These are phyloP conservation scores for Bonia amplexicaulis DNA, from an alignment of 176 grass and related monocot species.

Conservation along the genomic window DNA sequence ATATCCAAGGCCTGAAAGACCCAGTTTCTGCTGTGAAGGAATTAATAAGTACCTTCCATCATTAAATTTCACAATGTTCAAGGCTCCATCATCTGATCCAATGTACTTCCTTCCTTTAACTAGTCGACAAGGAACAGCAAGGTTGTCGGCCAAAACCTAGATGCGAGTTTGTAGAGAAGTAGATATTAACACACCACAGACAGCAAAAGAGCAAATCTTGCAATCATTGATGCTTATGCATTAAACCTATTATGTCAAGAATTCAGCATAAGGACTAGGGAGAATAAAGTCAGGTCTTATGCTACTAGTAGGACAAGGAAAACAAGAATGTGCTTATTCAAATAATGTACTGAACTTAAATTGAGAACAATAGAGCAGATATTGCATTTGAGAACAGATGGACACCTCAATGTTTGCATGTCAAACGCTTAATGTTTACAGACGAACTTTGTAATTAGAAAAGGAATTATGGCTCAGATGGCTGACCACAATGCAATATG, in stretches of 20 bases:
- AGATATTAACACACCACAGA: conserved; percentile 11
- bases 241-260: background rate
- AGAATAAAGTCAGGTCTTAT: background rate
- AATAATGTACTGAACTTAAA: conserved; percentile 7
- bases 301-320: background rate
- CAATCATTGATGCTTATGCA: background rate
- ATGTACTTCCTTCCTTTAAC: conserved; percentile 91
- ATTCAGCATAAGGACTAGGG: background rate
- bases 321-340: background rate
- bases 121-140: conserved; percentile 75
- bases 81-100: conserved; percentile 90
- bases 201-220: background rate
- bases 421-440: background rate
- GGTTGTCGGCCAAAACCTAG: conserved; percentile 88
- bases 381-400: conserved; percentile 26
- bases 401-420: background rate
- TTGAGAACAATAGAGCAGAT: conserved; percentile 1
- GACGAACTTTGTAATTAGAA: background rate
- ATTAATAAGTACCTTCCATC: conserved; percentile 78
- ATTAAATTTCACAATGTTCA: conserved; percentile 91
- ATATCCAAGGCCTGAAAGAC: background rate
- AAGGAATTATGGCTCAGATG: background rate
- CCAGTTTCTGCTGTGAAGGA: background rate
- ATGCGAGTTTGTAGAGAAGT: conserved; percentile 15
- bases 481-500: background rate